These are phyloP conservation scores for Cucumis melo DNA, from an alignment of 306 rosid genomes.

Conservation along the genomic window DNA sequence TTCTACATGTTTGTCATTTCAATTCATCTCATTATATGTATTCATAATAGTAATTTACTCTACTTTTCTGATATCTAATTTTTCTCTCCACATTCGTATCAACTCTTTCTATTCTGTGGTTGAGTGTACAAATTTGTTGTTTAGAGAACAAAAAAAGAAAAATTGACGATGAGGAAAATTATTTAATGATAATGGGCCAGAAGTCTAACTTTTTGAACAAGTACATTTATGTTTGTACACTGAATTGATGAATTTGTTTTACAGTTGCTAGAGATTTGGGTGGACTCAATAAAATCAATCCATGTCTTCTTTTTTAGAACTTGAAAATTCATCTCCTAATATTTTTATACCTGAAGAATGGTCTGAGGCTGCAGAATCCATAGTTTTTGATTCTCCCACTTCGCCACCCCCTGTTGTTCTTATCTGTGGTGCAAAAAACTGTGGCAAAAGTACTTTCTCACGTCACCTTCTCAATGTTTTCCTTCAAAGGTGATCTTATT, in stretches of 20 bases:
- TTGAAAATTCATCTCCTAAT: conserved; percentile 26
- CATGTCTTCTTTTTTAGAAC: conserved; percentile 28
- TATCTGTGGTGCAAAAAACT: conserved; percentile 71
- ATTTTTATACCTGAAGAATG: conserved; percentile 54
- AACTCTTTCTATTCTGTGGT: not conserved
- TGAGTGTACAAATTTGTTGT: not conserved
- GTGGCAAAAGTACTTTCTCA: conserved; percentile 83
- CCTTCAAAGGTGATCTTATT: conserved; percentile 29
- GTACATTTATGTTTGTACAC: not conserved
- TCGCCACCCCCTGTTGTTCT: conserved; percentile 44
- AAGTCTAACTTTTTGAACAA: not conserved
- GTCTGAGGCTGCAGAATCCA: conserved; percentile 52
- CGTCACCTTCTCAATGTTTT: conserved; percentile 67
- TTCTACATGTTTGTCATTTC: too few relatives aligned
- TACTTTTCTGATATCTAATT: too few relatives aligned
- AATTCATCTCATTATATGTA: not conserved
- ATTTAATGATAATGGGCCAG: not conserved
- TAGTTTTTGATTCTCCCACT: conserved; percentile 23
- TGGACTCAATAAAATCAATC: not conserved
- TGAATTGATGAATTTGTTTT: not conserved
- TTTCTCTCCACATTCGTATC: too few relatives aligned
- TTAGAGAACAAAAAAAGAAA: not conserved
- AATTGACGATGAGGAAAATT: not conserved
- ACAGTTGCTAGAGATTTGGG: not conserved
- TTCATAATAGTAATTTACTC: too few relatives aligned